A percentile compares a stretch with the other conserved stretches of the same genome.
Evolutionary conservation across 1,139 yeast genomes (phyloP).

Genomic region (Saccharomycopsis hybrid): DNA sequence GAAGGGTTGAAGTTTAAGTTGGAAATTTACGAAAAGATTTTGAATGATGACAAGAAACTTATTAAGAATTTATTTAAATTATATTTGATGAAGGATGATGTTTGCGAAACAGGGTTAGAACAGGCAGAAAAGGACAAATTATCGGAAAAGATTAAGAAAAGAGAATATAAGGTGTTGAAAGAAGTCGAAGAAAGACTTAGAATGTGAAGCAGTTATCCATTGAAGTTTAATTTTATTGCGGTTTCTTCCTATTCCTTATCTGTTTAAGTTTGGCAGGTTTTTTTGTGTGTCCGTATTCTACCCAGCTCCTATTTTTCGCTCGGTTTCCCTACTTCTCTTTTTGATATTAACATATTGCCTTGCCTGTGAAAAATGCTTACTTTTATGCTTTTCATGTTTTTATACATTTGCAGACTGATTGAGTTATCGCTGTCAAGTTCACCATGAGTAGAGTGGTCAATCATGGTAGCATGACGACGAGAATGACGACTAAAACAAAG

Average conservation of each 20-base stretch:
- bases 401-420: background rate
- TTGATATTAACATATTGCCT: background rate
- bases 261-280: background rate
- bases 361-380: background rate
- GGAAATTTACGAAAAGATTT: constrained; percentile 39
- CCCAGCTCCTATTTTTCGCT: background rate
- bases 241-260: background rate
- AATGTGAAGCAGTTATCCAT: constrained; percentile 1
- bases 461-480: too few relatives aligned
- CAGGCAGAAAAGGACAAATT: background rate
- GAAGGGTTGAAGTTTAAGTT: constrained; percentile 37
- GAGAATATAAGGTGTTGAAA: constrained; percentile 16
- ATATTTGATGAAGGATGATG: constrained; percentile 19
- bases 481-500: too few relatives aligned
- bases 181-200: constrained; percentile 18
- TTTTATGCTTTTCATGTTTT: background rate
- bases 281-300: background rate
- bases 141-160: constrained; percentile 9
- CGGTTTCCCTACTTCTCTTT: background rate
- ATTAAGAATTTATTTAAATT: constrained; percentile 19
- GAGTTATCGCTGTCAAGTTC: background rate
- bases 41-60: constrained; percentile 38
- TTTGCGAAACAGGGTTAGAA: background rate
- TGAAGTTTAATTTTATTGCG: background rate
- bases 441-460: background rate